A percentile compares a stretch with the other conserved stretches of the same genome.
Evolutionary conservation across 768 basidiomycete genomes (phyloP).

Genomic region (Lentinula sp.): DNA sequence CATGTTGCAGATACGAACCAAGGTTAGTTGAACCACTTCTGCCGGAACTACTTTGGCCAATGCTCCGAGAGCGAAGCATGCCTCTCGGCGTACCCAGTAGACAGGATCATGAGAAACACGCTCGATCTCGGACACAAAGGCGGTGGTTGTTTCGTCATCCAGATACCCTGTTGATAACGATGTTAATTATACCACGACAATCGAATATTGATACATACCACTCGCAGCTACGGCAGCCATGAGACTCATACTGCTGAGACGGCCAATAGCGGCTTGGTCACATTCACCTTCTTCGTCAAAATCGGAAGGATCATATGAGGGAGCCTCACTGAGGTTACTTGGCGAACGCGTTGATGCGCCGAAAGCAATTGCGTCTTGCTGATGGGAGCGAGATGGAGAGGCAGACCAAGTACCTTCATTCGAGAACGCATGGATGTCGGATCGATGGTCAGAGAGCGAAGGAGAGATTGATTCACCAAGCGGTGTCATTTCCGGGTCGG

Average conservation of each 20-base stretch:
- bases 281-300: conserved; percentile 36
- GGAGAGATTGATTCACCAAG: not conserved
- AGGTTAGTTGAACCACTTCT: conserved; percentile 56
- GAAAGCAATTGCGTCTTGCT: not conserved
- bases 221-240: conserved; percentile 84
- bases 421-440: not conserved
- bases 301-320: not conserved
- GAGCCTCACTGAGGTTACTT: not conserved
- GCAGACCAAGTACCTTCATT: not conserved
- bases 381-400: not conserved
- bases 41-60: conserved; percentile 83
- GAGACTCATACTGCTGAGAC: conserved; percentile 88
- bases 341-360: not conserved
- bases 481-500: not conserved
- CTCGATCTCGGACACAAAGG: conserved; percentile 72
- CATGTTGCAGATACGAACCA: conserved; percentile 38
- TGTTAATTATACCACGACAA: not conserved
- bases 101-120: conserved; percentile 59
- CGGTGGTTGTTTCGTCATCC: conserved; percentile 46
- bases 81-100: conserved; percentile 80
- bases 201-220: conserved; percentile 35
- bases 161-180: conserved; percentile 36
- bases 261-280: conserved; percentile 79
- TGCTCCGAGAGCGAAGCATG: conserved; percentile 82
- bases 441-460: not conserved